phyloP scores from a whole-genome alignment of 2,329 filamentous ascomycete genomes.

The Ophiocordyceps camponoti-saundersi region DNA sequence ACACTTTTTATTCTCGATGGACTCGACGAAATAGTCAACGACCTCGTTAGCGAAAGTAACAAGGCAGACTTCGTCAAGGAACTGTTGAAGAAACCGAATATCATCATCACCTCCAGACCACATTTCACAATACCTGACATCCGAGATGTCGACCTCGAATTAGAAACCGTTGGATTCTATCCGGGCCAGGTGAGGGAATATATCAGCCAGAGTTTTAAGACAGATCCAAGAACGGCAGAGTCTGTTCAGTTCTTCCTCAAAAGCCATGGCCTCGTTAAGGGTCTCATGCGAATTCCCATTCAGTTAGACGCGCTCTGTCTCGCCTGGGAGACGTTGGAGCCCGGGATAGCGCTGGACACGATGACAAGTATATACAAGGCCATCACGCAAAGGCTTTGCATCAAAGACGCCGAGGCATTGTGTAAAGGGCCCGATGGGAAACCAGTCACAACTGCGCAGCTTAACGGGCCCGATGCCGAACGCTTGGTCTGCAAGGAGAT shows the following conservation, averaged over 20 bases:
- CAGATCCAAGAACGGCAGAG: conserved; percentile 2
- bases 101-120: conserved; percentile 24
- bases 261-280: conserved; percentile 13
- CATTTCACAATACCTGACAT: conserved; percentile 4
- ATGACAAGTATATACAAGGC: conserved; percentile 19
- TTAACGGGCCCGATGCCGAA: conserved; percentile 5
- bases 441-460: background rate
- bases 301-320: conserved; percentile 25
- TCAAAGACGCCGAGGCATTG: conserved; percentile 17
- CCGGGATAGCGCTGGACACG: conserved; percentile 8
- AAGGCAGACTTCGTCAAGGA: conserved; percentile 9
- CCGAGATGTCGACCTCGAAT: conserved; percentile 14
- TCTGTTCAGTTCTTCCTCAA: conserved; percentile 16
- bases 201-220: conserved; percentile 5
- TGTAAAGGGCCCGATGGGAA: conserved; percentile 7
- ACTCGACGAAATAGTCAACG: conserved; percentile 20
- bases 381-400: conserved; percentile 19
- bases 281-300: conserved; percentile 24
- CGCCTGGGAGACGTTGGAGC: conserved; percentile 12
- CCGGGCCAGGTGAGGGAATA: conserved; percentile 17
- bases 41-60: conserved; percentile 2
- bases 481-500: conserved; percentile 6
- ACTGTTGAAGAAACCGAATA: conserved; percentile 15
- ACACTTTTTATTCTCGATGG: conserved; percentile 25
- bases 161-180: conserved; percentile 23